Conservation (phyloP, 768 basidiomycete genomes). For the Termitomyces sp. region DNA sequence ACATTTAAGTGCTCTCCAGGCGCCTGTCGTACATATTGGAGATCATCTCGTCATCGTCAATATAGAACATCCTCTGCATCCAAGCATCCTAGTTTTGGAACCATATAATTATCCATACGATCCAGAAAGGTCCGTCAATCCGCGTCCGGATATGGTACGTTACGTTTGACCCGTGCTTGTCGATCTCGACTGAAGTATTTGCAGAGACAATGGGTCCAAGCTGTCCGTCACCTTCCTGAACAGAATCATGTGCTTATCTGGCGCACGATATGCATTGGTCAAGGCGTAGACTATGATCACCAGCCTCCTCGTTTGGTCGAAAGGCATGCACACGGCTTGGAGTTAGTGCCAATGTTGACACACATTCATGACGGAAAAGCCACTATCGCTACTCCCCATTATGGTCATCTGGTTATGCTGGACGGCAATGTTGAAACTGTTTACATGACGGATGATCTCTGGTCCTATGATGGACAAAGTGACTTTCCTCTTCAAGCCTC, state of each 20-base stretch:
- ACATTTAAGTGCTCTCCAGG: not conserved
- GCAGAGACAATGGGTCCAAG: constrained; percentile 44
- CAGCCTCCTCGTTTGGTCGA: not conserved
- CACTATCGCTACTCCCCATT: not conserved
- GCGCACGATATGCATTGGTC: constrained; percentile 25
- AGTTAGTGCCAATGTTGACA: not conserved
- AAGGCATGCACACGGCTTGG: not conserved
- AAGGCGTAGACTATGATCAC: not conserved
- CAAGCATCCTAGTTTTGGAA: not conserved
- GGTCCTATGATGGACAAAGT: constrained; percentile 23
- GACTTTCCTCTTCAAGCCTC: constrained; percentile 19
- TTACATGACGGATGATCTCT: constrained; percentile 35
- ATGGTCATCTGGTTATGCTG: not conserved
- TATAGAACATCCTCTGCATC: not conserved
- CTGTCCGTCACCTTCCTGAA: constrained; percentile 44
- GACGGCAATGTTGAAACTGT: constrained; percentile 16
- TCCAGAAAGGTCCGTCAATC: not conserved
- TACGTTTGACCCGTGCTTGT: not conserved
- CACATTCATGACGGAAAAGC: not conserved
- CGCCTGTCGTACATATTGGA: no score
- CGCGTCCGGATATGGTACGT: not conserved
- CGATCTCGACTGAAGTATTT: not conserved
- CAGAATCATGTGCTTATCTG: constrained; percentile 49
- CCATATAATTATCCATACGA: not conserved
- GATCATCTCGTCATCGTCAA: not conserved